Percentiles rank a stretch among this genome's conserved stretches.
These are phyloP conservation scores for Protomyces inouyei DNA, from an alignment of 1,139 yeast species.

Conservation along the genomic window DNA sequence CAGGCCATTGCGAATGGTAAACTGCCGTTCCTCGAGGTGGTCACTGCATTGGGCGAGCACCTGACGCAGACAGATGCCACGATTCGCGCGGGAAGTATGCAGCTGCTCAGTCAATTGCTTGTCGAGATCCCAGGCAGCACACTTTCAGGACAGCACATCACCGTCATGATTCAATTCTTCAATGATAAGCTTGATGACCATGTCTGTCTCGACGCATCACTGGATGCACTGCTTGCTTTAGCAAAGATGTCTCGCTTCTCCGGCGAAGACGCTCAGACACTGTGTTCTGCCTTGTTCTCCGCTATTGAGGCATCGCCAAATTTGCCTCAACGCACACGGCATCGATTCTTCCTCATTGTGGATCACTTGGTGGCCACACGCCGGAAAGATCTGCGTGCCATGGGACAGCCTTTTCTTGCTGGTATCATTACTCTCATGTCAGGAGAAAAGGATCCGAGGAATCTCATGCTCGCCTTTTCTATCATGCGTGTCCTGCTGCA, in stretches of 20 bases:
- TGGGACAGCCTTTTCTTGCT: constrained; percentile 47
- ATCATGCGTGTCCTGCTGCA: constrained; percentile 52
- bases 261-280: constrained; percentile 6
- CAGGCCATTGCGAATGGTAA: constrained; percentile 27
- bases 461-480: constrained; percentile 65
- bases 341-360: constrained; percentile 54
- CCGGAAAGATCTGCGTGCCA: constrained; percentile 33
- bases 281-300: neutral
- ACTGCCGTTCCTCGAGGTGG: constrained; percentile 50
- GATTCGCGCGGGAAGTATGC: constrained; percentile 43
- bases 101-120: neutral
- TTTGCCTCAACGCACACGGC: constrained; percentile 62
- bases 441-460: constrained; percentile 93
- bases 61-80: constrained; percentile 64
- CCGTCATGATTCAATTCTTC: constrained; percentile 28
- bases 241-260: constrained; percentile 17
- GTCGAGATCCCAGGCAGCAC: constrained; percentile 15
- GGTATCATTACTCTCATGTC: constrained; percentile 64
- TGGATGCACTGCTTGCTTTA: constrained; percentile 18
- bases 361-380: constrained; percentile 40
- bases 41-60: constrained; percentile 54
- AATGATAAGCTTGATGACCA: constrained; percentile 21
- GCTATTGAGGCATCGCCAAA: constrained; percentile 26
- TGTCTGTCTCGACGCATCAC: constrained; percentile 3
- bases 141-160: neutral